Conservation (phyloP, 2,329 filamentous ascomycete species). For the Sarocladiaceae sp. region DNA sequence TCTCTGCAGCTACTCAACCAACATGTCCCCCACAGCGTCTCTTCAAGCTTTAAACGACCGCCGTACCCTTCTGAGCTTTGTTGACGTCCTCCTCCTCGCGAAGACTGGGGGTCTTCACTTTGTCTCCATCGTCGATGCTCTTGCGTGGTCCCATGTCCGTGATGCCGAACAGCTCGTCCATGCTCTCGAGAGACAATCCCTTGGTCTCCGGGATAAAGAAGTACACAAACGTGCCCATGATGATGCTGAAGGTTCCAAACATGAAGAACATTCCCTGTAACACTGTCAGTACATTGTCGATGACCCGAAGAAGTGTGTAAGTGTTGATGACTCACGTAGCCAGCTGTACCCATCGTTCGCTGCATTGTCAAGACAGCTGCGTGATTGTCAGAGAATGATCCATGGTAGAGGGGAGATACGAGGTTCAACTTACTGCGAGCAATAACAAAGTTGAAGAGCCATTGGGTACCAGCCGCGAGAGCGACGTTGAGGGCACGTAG, state of each 20-base stretch:
- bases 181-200: slow-evolving; percentile 55
- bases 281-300: too few relatives aligned
- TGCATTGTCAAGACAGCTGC: slow-evolving; percentile 61
- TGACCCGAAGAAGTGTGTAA: background rate
- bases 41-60: background rate
- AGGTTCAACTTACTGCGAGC: slow-evolving; percentile 43
- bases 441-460: slow-evolving; percentile 70
- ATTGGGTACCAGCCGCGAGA: slow-evolving; percentile 62
- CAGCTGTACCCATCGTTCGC: slow-evolving; percentile 38
- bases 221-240: slow-evolving; percentile 60
- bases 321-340: slow-evolving; percentile 28
- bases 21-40: background rate
- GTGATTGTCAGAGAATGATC: background rate
- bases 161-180: slow-evolving; percentile 61
- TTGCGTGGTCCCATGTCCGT: slow-evolving; percentile 33
- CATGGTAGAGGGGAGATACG: background rate
- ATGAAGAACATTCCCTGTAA: slow-evolving; percentile 58
- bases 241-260: slow-evolving; percentile 59
- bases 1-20: too few relatives aligned
- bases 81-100: slow-evolving; percentile 22
- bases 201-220: slow-evolving; percentile 68
- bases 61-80: slow-evolving; percentile 1
- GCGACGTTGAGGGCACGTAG: slow-evolving; percentile 62
- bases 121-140: slow-evolving; percentile 25
- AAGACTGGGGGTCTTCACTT: slow-evolving; percentile 22